A percentile compares a stretch with the other conserved stretches of the same genome.
Conservation (phyloP, 306 rosid genomes). For the Rubus idaeus region DNA sequence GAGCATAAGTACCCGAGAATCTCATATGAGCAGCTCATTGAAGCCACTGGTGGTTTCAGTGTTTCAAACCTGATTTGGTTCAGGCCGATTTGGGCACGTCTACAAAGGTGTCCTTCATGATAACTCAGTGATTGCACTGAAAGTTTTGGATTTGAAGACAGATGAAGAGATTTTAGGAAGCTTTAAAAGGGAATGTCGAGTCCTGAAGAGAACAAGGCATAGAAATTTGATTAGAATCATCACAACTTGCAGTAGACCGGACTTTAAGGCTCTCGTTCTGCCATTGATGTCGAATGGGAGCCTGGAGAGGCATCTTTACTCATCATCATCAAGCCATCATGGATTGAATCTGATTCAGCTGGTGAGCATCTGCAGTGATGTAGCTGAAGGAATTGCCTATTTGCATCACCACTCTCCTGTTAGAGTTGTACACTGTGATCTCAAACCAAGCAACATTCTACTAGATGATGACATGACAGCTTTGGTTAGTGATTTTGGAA, state of each 20-base stretch:
- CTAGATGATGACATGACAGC: constrained; percentile 83
- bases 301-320: constrained; percentile 76
- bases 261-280: constrained; percentile 86
- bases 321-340: constrained; percentile 26
- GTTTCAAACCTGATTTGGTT: constrained; percentile 71
- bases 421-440: constrained; percentile 83
- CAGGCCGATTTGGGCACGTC: constrained; percentile 75
- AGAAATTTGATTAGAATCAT: constrained; percentile 82
- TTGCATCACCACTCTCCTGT: constrained; percentile 82
- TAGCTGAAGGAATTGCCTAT: constrained; percentile 88
- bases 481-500: constrained; percentile 88
- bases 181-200: constrained; percentile 78
- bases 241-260: constrained; percentile 69
- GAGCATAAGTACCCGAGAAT: constrained; percentile 69
- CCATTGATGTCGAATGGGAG: constrained; percentile 90
- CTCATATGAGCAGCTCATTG: constrained; percentile 65
- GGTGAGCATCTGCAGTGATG: constrained; percentile 78
- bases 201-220: constrained; percentile 69
- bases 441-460: constrained; percentile 90
- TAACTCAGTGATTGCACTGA: constrained; percentile 76
- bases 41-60: constrained; percentile 77
- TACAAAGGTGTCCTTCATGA: constrained; percentile 79
- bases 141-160: constrained; percentile 55
- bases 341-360: constrained; percentile 58
- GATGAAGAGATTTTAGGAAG: constrained; percentile 59